Conservation (phyloP, 2,329 filamentous ascomycete species). For the Scytalidium lignicola region DNA sequence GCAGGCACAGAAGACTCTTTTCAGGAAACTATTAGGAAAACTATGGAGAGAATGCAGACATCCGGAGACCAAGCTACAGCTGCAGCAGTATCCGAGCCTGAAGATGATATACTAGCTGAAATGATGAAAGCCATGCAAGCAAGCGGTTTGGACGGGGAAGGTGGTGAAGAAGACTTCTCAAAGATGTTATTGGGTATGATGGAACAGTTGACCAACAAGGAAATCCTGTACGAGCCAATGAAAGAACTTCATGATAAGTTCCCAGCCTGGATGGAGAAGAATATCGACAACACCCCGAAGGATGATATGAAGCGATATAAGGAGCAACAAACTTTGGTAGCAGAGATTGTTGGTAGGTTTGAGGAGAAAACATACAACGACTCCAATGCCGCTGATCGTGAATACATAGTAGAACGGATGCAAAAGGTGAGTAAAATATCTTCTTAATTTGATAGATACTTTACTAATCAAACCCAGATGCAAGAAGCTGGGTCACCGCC, state of each 20-base stretch:
- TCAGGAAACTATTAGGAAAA: conserved; percentile 86
- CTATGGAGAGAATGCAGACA: conserved; percentile 93
- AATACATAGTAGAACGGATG: conserved; percentile 96
- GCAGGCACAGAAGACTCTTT: conserved; percentile 60
- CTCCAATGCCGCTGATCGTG: conserved; percentile 71
- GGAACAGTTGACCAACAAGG: conserved; percentile 97
- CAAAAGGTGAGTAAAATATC: conserved; percentile 66
- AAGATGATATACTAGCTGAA: conserved; percentile 82
- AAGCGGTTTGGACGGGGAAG: conserved; percentile 50
- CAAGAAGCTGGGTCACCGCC: conserved; percentile 91
- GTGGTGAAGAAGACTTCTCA: conserved; percentile 78
- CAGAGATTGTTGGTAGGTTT: conserved; percentile 84
- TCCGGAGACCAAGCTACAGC: conserved; percentile 83
- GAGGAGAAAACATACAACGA: conserved; percentile 79
- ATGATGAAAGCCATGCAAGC: conserved; percentile 84
- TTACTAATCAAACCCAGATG: conserved; percentile 61
- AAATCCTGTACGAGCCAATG: conserved; percentile 98
- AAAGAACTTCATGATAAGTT: conserved; percentile 94
- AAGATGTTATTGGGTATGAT: conserved; percentile 98
- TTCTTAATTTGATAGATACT: conserved; percentile 5
- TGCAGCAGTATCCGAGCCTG: conserved; percentile 60
- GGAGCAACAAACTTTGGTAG: conserved; percentile 72
- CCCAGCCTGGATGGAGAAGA: conserved; percentile 80
- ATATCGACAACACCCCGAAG: conserved; percentile 56
- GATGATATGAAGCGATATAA: conserved; percentile 78